Base-by-base conservation (phyloP, 345 rosid species). In the Mangifera indica region DNA sequence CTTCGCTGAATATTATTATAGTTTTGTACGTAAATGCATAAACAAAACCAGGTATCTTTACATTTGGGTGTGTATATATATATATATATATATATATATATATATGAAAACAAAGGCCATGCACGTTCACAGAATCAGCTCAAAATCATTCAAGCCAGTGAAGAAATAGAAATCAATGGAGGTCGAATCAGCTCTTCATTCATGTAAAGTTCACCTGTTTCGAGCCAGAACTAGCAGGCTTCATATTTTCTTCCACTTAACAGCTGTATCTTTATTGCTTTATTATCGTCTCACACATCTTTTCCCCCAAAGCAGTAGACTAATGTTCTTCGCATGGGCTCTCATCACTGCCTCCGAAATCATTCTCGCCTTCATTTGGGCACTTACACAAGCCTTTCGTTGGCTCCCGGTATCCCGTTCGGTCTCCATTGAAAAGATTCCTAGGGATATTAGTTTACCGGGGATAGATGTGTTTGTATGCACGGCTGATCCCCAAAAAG, bases 401-500 rank as follows among this genome's bases (percentile, higher is more conserved):
- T 77, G 81, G 87, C 44, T 71, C 11, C 87, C 85, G 5, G 74
- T 79, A 5, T 54, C 72, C 32, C 80, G 84, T 22, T 64, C 76
- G 0, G 63, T 58, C 63, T 80, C 73, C 81, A 82, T 83, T 0
- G 83, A 80, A 57, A 80, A 75, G 18, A 44, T 73, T 51, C 72
- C 72, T 15, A 69, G 60, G 1, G 48, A 67, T 3, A 42, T 21
- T 22, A 21, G 77, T 14, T 77, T 84, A 12, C 91, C 91, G 7
- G 77, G 71, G 0, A 68, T 87, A 18, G 90, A 87, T 24, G 85
- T 87, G 72, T 79, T 84, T 55, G 68, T 87, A 22, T 84, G 85
- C 81, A 82, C 90, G 0, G 83, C 90, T 18, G 85, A 82, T 46
- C 81, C 86, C 7, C 34, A 57, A 25, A 87, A 76, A 68, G 90